A percentile compares a stretch with the other conserved stretches of the same genome.
Evolutionary conservation across 805 yeast species (phyloP).

Genomic region (Kodamaea lidongshanica): DNA sequence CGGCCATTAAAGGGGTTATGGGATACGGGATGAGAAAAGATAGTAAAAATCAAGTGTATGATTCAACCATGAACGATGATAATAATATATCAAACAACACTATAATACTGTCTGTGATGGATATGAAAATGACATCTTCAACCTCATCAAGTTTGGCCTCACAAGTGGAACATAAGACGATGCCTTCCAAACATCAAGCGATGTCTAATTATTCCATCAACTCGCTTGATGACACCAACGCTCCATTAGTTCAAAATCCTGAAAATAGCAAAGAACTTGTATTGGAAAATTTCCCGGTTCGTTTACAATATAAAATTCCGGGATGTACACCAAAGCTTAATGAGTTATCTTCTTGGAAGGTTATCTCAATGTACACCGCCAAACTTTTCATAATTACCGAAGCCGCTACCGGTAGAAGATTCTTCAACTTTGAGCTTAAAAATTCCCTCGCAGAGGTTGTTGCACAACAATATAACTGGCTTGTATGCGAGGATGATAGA

Average conservation of each 20-base stretch:
- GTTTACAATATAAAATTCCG: conserved; percentile 31
- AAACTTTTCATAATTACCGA: conserved; percentile 26
- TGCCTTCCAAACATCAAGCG: conserved; percentile 1
- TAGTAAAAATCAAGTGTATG: neutral
- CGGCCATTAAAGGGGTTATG: conserved; percentile 23
- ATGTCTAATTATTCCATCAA: conserved; percentile 16
- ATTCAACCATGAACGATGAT: conserved; percentile 1
- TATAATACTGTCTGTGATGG: conserved; percentile 35
- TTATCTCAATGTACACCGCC: conserved; percentile 34
- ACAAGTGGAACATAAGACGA: conserved; percentile 4
- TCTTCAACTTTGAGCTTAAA: conserved; percentile 24
- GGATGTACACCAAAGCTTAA: conserved; percentile 15
- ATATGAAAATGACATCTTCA: conserved; percentile 16
- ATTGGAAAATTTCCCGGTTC: conserved; percentile 28
- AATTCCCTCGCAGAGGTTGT: conserved; percentile 12
- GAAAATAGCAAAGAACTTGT: conserved; percentile 18
- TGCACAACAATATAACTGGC: conserved; percentile 24
- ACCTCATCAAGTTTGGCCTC: conserved; percentile 14
- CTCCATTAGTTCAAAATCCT: conserved; percentile 20
- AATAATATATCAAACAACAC: conserved; percentile 14
- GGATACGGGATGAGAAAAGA: conserved; percentile 17
- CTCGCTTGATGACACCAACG: conserved; percentile 16
- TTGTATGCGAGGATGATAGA: conserved; percentile 25
- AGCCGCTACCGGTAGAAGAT: conserved; percentile 17
- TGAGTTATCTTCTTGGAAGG: conserved; percentile 38